Evolutionary conservation across 345 rosid genomes (phyloP), one percentile per base, ranked within the genome.

Genomic region (Ricinus communis): DNA sequence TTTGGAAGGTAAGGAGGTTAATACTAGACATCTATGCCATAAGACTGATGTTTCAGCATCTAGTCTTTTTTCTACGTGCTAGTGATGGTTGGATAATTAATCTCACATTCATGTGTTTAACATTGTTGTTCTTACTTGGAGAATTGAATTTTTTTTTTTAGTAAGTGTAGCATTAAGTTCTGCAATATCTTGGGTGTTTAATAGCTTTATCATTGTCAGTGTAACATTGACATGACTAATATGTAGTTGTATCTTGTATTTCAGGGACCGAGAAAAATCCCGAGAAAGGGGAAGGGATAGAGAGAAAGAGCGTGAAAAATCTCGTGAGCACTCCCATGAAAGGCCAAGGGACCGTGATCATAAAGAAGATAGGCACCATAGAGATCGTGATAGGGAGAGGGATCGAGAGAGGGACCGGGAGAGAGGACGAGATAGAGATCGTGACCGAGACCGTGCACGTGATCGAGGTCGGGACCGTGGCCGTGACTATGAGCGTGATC

Each of bases 251-350:
- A 68, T 71, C 62, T 43, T 61, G 16, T 55, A 56, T 49, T 4
- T 62, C 72, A 80, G 82, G 74, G 86, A 85, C 41, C 77, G 81
- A 30, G 93, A 84, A 73, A 87, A 79, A 74, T 91, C 96, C 21
- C 98, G 91, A 77, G 98, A 91, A 73, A 91, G 86, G 80, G 95
- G 83, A 65, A 86, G 86, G 66, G 98, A 93, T 4, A 85, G 71
- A 46, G 98, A 89, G 63, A 80, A 78, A 76, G 98, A 93, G 43
- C 83, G 77, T 15, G 96, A 89, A 76, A 88, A 80, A 74, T 95
- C 99, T 9, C 89, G 73, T 49, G 97, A 95, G 71, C 83, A 73
- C 49, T 85, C 96, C 53, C 93, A 85, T 68, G 98, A 95, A 45
- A 81, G 72, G 71, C 92, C 93, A 18, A 87, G 86, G 78, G 98